Evolutionary conservation across 1,284 basidiomycete species (phyloP).

Genomic region (Pseudozyma thailandica): DNA sequence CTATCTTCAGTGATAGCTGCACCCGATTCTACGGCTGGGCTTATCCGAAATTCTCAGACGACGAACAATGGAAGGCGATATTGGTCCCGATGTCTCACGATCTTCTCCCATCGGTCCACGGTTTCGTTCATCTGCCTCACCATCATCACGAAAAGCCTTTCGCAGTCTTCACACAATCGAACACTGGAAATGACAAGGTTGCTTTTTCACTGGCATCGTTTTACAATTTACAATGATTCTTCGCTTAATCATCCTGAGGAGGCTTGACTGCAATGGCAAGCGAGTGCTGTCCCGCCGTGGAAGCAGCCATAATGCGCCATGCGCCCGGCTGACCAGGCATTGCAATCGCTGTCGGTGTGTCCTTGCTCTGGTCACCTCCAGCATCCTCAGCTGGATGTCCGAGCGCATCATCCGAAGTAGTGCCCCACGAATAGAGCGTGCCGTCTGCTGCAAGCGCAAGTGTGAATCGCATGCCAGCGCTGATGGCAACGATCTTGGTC

Average conservation of each 20-base stretch:
- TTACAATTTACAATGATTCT: background rate
- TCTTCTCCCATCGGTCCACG: too few species aligned
- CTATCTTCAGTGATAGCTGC: too few species aligned
- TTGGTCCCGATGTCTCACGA: too few species aligned
- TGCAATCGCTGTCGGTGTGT: slow-evolving; percentile 77
- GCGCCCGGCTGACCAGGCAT: slow-evolving; percentile 70
- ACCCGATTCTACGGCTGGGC: too few species aligned
- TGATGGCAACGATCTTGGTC: slow-evolving; percentile 80
- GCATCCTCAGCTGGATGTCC: slow-evolving; percentile 67
- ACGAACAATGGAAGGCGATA: too few species aligned
- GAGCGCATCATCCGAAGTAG: slow-evolving; percentile 74
- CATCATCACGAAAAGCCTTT: too few species aligned
- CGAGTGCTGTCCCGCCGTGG: slow-evolving; percentile 71
- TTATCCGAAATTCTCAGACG: too few species aligned
- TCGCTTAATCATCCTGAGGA: slow-evolving; percentile 45
- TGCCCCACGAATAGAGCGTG: slow-evolving; percentile 86
- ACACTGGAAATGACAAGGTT: background rate
- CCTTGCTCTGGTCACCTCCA: slow-evolving; percentile 69
- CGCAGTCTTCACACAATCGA: too few species aligned
- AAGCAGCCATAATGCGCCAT: slow-evolving; percentile 69
- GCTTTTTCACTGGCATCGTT: background rate
- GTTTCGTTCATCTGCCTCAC: too few species aligned
- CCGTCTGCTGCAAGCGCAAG: slow-evolving; percentile 82
- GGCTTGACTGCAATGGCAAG: slow-evolving; percentile 67
- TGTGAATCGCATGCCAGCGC: slow-evolving; percentile 82